phyloP scores from a whole-genome alignment of 1,139 yeast genomes.

The Barnettozyma hawaiiensis region DNA sequence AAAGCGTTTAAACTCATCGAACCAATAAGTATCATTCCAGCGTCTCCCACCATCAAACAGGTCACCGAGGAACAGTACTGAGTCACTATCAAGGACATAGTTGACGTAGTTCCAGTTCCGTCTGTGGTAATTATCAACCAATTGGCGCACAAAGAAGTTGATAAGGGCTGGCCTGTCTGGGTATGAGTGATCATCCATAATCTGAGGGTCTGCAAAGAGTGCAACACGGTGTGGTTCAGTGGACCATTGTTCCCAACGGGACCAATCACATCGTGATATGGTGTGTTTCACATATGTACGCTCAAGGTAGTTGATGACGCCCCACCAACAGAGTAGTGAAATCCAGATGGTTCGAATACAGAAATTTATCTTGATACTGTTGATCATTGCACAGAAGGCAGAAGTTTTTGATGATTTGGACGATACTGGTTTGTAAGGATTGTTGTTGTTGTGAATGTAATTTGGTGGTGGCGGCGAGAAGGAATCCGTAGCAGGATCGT shows the following conservation, averaged over 20 bases:
- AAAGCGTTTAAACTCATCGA: slow-evolving; percentile 66
- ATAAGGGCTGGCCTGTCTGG: slow-evolving; percentile 47
- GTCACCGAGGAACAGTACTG: slow-evolving; percentile 81
- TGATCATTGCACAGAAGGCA: not conserved
- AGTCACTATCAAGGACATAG: slow-evolving; percentile 59
- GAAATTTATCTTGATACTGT: slow-evolving; percentile 1
- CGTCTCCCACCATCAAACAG: slow-evolving; percentile 93
- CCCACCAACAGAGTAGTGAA: slow-evolving; percentile 36
- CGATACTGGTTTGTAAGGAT: not conserved
- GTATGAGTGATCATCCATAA: slow-evolving; percentile 72
- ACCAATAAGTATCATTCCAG: slow-evolving; percentile 71
- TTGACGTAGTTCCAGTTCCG: slow-evolving; percentile 69
- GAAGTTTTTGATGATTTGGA: slow-evolving; percentile 2
- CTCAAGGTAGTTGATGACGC: slow-evolving; percentile 54
- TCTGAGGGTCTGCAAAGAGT: slow-evolving; percentile 86
- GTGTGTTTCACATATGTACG: slow-evolving; percentile 46
- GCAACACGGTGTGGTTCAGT: slow-evolving; percentile 55
- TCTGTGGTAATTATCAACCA: slow-evolving; percentile 67
- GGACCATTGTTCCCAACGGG: slow-evolving; percentile 53
- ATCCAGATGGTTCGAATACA: slow-evolving; percentile 8
- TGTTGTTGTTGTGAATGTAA: not conserved
- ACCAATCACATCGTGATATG: slow-evolving; percentile 56
- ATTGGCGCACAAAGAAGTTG: slow-evolving; percentile 40
- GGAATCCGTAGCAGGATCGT: not conserved
- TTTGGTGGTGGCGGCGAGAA: too few relatives aligned